Evolutionary conservation across 768 basidiomycete species (phyloP), one percentile per base, ranked within the genome.

Genomic region (Lactifluus hygrophoroides): DNA sequence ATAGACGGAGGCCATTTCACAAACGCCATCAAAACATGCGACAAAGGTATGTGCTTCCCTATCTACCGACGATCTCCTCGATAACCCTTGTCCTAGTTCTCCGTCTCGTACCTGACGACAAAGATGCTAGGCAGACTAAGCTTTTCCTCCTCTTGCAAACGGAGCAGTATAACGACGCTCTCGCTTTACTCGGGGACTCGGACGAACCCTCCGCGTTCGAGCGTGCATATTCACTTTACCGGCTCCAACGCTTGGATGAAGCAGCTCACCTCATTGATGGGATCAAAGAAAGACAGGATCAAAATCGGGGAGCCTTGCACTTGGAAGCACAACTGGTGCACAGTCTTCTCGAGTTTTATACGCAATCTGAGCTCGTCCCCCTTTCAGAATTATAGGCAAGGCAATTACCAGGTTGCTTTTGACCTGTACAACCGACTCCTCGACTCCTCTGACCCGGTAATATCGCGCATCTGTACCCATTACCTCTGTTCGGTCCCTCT

Each of bases 11-110:
- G 87, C 1, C 84, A 94, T 72, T 85, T 91, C 68, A 71, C 74
- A 44, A 92, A 91, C 66, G 92, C 91, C 27, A 79, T 93, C 67
- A 90, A 86, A 79, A 94, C 93, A 62, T 94, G 90, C 75, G 86
- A 92, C 72, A 93, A 91, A 76, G 88, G 94, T 91, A 66, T 57
- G 83, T 43, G 76, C 32, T n/a, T 37, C 51, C 44, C 34, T 47
- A 37, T 48, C 30, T 45, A 51, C 40, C 9, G 10, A 17, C 23
- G 17, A 32, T 45, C 32, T 42, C 6, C 35, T 40, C 32, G 37
- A 49, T 44, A 28, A 42, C 40, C 3, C 32, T 45, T 19, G 16
- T 32, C 6, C 30, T 62, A 95, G 94, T 94, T 61, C 77, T 94
- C 44, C 75, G 79, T 17, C 71, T 93, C 30, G 77, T 81, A 38